Conservation (phyloP, 768 basidiomycete genomes). For the Hypsizygus marmoreus region DNA sequence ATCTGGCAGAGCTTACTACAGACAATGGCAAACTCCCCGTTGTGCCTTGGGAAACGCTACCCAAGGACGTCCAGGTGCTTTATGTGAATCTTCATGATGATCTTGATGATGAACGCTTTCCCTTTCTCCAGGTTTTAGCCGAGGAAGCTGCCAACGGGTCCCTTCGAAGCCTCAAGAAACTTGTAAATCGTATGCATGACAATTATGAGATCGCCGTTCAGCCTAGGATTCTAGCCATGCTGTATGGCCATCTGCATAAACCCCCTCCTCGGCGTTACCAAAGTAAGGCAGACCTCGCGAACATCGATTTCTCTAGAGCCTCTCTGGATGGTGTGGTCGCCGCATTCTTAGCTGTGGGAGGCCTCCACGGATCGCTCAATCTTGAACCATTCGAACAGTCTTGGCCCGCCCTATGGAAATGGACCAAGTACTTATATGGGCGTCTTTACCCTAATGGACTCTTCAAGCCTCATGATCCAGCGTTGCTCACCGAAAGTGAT, state of each 20-base stretch:
- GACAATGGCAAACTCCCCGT: no score
- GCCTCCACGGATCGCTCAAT: neutral
- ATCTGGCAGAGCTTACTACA: no score
- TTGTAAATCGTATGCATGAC: neutral
- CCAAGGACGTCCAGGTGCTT: neutral
- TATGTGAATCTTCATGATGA: neutral
- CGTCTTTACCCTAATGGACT: neutral
- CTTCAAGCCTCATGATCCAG: neutral
- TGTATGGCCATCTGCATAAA: neutral
- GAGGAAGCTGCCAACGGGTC: neutral
- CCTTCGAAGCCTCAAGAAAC: neutral
- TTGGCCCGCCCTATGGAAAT: neutral
- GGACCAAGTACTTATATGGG: neutral
- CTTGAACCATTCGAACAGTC: neutral
- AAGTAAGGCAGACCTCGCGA: neutral
- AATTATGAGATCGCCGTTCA: neutral
- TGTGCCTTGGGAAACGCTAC: neutral
- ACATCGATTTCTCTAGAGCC: neutral
- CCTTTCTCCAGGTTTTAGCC: neutral
- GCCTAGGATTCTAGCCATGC: neutral
- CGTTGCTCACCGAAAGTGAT: neutral
- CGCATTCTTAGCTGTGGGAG: no score
- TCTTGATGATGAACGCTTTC: neutral
- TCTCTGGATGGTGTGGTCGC: neutral
- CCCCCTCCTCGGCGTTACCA: neutral